These are phyloP conservation scores for Phialocephala subalpina DNA, from an alignment of 2,329 filamentous ascomycete species.

Conservation along the genomic window DNA sequence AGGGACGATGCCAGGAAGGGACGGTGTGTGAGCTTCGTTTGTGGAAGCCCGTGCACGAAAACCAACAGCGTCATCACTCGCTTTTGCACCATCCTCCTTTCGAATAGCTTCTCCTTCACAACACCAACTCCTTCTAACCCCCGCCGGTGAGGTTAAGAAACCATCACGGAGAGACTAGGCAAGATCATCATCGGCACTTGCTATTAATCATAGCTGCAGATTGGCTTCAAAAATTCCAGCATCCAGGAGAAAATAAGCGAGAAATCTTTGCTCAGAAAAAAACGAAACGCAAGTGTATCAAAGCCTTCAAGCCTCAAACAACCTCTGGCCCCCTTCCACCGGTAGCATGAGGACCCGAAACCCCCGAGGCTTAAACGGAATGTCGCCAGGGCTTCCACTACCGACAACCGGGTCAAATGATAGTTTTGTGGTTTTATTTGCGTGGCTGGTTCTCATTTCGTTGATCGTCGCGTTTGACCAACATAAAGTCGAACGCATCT, in stretches of 20 bases:
- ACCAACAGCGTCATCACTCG: neutral
- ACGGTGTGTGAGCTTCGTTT: neutral
- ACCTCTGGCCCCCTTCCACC: neutral
- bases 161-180: neutral
- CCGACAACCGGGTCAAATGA: neutral
- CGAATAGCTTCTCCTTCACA: neutral
- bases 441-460: neutral
- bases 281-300: slow-evolving; percentile 7
- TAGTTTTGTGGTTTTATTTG: neutral
- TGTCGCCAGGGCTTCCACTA: neutral
- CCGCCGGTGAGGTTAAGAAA: neutral
- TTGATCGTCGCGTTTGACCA: neutral
- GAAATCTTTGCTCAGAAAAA: neutral
- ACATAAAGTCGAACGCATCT: neutral
- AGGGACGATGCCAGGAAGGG: neutral
- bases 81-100: neutral
- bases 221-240: neutral
- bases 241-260: slow-evolving; percentile 2
- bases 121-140: neutral
- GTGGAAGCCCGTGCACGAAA: neutral
- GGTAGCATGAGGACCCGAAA: slow-evolving; percentile 2
- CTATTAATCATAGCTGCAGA: neutral
- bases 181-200: slow-evolving; percentile 4
- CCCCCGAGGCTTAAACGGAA: neutral
- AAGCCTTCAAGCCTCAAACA: slow-evolving; percentile 8